Evolutionary conservation across 192 early-diverging fungal species (phyloP), one percentile per base, ranked within the genome.

Genomic region (Backusella psychrophila): DNA sequence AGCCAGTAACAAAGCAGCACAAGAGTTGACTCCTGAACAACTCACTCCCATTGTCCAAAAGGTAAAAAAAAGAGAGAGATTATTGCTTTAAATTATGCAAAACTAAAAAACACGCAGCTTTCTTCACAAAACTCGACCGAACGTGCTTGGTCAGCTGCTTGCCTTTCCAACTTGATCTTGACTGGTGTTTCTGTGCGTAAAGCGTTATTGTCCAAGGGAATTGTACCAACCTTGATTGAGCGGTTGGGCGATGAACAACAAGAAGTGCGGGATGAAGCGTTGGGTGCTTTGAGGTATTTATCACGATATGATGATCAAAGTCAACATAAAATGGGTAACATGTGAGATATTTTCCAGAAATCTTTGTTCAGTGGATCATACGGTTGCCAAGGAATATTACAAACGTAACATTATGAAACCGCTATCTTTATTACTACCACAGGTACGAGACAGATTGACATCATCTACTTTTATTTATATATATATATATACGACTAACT

Each of bases 131-230:
- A 94, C 69, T 81, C 89, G 35, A 90, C 89, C 73, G 96, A 98
- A 44, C 84, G 95, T 8, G 90, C 91, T 4, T 98, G 96, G 96
- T 94, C 96, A 4, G 93, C 94, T 17, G 92, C 95, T 34, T 94
- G 95, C 74, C 87, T 94, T 14, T 94, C 93, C 42, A 93, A 95
- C 82, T 82, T 98, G 35, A 82, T 94, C 74, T 85, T 91, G 75
- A 75, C 85, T 42, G 88, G 92, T 70, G 83, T 74, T 15, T 75
- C 82, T 19, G 91, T 89, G 6, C 91, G 94, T 19, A 89, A 91
- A 72, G 75, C 93, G 52, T 86, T 98, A 73, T 84, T 98, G 19
- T 85, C 90, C 70, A 91, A 91, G 69, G 88, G 90, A 77, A 77
- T 96, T 35, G 79, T 94, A 31, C 83, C 82, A 26, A 82, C 82